These are phyloP conservation scores for Penicillium malachiteum DNA, from an alignment of 495 filamentous ascomycete species.

Conservation along the genomic window DNA sequence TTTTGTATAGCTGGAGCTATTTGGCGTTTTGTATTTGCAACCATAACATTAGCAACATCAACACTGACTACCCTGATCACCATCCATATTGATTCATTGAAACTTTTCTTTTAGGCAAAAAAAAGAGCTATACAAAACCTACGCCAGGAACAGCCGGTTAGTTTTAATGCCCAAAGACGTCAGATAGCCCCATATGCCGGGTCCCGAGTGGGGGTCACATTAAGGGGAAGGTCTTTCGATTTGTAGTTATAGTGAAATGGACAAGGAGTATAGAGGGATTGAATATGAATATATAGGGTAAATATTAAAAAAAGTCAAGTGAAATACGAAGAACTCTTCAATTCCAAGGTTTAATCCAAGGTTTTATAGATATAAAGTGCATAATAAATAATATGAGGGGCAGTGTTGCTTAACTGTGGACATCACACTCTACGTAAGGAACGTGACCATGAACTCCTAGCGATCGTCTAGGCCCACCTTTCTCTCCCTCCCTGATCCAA, in stretches of 20 bases:
- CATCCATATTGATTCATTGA: not conserved
- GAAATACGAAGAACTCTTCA: too few relatives aligned
- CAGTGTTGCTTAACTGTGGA: not conserved
- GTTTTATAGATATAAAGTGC: not conserved
- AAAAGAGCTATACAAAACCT: not conserved
- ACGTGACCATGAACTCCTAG: conserved; percentile 34
- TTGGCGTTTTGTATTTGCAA: not conserved
- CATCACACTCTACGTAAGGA: conserved; percentile 24
- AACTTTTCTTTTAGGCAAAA: not conserved
- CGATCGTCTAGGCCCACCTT: conserved; percentile 28
- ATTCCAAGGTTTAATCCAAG: not conserved
- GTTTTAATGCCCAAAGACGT: conserved; percentile 30
- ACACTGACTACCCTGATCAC: not conserved
- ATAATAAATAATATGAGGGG: conserved; percentile 1
- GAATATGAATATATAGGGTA: too few relatives aligned
- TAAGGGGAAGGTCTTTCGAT: not conserved
- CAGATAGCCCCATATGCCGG: conserved; percentile 26
- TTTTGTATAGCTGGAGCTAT: not conserved
- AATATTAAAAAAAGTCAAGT: too few relatives aligned
- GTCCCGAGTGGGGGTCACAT: conserved; percentile 19
- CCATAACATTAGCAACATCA: not conserved
- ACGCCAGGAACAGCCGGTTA: conserved; percentile 22
- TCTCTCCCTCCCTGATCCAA: conserved; percentile 28
- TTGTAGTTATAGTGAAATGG: not conserved
- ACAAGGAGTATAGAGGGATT: too few relatives aligned